Base-by-base conservation (phyloP, 2,329 filamentous ascomycete genomes). In the Colletotrichum noveboracense region DNA sequence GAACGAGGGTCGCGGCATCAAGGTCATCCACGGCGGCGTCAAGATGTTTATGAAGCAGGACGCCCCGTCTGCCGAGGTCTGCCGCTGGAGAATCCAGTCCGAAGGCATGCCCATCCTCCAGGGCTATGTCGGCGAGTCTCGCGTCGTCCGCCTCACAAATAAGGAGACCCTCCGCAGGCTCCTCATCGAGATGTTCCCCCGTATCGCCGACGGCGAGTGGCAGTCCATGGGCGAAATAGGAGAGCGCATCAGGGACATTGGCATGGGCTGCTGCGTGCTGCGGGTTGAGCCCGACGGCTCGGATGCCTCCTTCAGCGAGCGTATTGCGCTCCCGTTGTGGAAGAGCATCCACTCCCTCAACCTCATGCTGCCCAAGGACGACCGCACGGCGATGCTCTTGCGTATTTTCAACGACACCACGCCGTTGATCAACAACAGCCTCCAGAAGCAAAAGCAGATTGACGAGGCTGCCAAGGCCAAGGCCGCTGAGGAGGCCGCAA, bases 21-120 rank as follows among this genome's bases (percentile, higher is more conserved):
- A 97, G 84, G 98, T 99, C 82, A 94, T 99, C 66, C 97, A 99
- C 85, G 96, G 94, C 66, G 97, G 97, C 78, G 96, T 99, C 38
- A 98, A 98, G 87, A 98, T 98, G 95, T 99, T 98, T 84, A 97
- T 98, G 89, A 98, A 98, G 88, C 96, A 98, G 84, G 96, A 98
- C 81, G 94, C 95, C 0, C 96, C 98, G 75, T 94, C 93, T 7
- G 93, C 94, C 43, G 94, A 96, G 70, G 94, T 97, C 38, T 98
- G 96, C 87, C 91, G 94, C 74, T 99, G 97, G 97, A 93, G 97
- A 62, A 97, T 99, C 80, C 97, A 99, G 88, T 94, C 94, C 14
- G 97, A 99, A 85, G 97, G 97, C 28, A 92, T 99, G 87, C 93
- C 94, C 12, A 96, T 99, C 78, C 89, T 98, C 43, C 94, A 98